phyloP scores from a whole-genome alignment of 108 stramenopile genomes.

The Fragilaria radians region DNA sequence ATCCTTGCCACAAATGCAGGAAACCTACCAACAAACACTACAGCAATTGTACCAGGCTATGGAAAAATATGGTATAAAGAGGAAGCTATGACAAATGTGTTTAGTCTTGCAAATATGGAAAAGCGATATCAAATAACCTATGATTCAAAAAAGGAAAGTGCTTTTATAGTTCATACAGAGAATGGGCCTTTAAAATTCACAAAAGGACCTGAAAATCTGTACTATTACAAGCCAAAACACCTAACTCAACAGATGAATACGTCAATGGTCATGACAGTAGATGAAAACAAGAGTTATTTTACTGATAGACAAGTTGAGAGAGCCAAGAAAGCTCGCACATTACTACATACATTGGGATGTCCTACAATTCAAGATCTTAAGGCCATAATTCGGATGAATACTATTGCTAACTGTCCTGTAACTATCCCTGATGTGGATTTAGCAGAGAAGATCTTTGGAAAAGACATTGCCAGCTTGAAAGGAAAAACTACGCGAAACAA shows the following conservation, averaged over 20 bases:
- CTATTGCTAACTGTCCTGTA: slow-evolving; percentile 11
- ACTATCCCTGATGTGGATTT: slow-evolving; percentile 16
- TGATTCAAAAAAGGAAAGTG: slow-evolving; percentile 8
- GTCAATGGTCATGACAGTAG: background rate
- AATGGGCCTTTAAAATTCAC: background rate
- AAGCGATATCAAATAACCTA: slow-evolving; percentile 12
- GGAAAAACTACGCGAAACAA: slow-evolving; percentile 20
- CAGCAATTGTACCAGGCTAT: slow-evolving; percentile 15
- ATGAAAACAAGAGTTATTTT: background rate
- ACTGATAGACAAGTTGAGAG: background rate
- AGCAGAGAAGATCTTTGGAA: no score
- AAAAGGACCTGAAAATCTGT: no score
- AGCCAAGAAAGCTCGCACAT: background rate
- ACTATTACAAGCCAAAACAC: background rate
- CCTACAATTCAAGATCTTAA: no score
- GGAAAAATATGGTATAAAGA: slow-evolving; percentile 16
- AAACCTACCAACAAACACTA: background rate
- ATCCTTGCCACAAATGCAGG: slow-evolving; percentile 22
- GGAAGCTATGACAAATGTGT: slow-evolving; percentile 28
- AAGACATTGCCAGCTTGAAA: slow-evolving; percentile 18
- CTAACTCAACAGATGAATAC: background rate
- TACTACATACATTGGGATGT: background rate
- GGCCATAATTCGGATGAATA: background rate
- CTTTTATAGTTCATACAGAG: slow-evolving; percentile 1
- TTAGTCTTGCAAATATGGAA: slow-evolving; percentile 3